These are phyloP conservation scores for Amanita molliuscula DNA, from an alignment of 768 basidiomycete genomes.

Conservation along the genomic window DNA sequence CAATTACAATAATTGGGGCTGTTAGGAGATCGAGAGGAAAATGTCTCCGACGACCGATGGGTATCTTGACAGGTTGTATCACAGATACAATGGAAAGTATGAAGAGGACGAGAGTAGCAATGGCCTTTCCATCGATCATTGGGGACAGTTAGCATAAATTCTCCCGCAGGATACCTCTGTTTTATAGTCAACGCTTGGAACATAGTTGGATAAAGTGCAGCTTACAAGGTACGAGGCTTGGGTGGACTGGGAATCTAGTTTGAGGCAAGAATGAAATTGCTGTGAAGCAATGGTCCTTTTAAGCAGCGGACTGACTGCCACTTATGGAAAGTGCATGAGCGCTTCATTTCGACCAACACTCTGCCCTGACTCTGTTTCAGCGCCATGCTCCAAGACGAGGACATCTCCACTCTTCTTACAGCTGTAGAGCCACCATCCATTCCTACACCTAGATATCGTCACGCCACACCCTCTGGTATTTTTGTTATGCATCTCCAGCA, in stretches of 20 bases:
- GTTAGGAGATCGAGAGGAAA: constrained; percentile 40
- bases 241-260: too few species aligned
- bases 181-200: neutral
- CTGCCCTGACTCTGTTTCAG: neutral
- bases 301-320: too few species aligned
- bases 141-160: neutral
- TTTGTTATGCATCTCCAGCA: neutral
- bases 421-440: neutral
- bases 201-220: neutral
- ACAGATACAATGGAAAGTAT: constrained; percentile 43
- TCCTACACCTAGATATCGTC: constrained; percentile 4
- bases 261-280: too few species aligned
- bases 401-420: neutral
- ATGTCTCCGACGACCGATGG: constrained; percentile 19
- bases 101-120: constrained; percentile 43
- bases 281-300: too few species aligned
- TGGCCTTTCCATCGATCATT: constrained; percentile 36
- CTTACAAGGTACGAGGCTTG: too few species aligned
- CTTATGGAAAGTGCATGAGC: too few species aligned
- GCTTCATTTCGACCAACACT: neutral
- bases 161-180: too few species aligned
- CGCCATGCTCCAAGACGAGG: neutral
- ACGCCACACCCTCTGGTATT: constrained; percentile 6
- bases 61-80: constrained; percentile 34
- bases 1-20: constrained; percentile 42